phyloP scores from a whole-genome alignment of 2,329 filamentous ascomycete genomes.

The Cercospora nicotianae region DNA sequence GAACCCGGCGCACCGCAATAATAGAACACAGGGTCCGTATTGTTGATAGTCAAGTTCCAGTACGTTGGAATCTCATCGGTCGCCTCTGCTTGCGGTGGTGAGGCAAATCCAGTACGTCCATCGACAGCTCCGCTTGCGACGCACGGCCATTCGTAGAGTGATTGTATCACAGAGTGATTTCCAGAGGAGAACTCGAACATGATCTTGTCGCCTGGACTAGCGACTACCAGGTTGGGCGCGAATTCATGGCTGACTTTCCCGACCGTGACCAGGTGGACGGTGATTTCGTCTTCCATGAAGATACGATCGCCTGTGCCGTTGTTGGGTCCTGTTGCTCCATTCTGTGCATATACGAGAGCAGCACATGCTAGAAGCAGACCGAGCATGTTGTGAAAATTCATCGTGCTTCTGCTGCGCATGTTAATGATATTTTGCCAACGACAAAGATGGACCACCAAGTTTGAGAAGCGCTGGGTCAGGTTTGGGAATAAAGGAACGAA shows the following conservation, averaged over 20 bases:
- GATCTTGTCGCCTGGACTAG: conserved; percentile 44
- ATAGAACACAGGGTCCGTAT: conserved; percentile 65
- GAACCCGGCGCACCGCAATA: conserved; percentile 69
- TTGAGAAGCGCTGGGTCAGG: neutral
- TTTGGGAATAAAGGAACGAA: neutral
- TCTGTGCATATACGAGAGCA: neutral
- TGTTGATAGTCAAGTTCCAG: conserved; percentile 53
- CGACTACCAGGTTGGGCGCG: conserved; percentile 41
- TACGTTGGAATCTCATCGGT: neutral
- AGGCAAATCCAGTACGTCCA: conserved; percentile 30
- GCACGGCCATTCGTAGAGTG: conserved; percentile 45
- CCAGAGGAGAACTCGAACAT: conserved; percentile 46
- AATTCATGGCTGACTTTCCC: conserved; percentile 39
- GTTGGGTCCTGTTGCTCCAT: neutral
- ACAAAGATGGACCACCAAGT: neutral
- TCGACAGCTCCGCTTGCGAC: conserved; percentile 38
- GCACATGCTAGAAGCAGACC: neutral
- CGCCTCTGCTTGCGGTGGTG: conserved; percentile 12
- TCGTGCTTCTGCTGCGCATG: neutral
- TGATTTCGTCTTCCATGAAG: conserved; percentile 24
- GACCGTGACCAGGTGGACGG: conserved; percentile 40
- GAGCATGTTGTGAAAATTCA: neutral
- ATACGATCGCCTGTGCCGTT: neutral
- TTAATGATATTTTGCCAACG: neutral
- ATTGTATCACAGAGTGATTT: conserved; percentile 47